Conservation (phyloP, 768 basidiomycete species). For the Baorangia bicolor region DNA sequence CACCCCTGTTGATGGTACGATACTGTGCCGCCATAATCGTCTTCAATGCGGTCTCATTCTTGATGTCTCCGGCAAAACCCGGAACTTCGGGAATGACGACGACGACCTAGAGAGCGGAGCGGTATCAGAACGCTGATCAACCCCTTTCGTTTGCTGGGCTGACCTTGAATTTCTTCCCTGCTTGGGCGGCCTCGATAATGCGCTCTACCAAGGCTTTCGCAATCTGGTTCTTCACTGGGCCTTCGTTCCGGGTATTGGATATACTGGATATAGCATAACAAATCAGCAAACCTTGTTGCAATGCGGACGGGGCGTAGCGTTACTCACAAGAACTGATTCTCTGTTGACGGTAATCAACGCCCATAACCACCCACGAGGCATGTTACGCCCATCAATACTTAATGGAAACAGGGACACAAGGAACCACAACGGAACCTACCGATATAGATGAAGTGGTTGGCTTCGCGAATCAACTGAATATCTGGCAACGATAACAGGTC, state of each 20-base stretch:
- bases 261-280: slow-evolving; percentile 49
- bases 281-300: neutral
- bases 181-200: slow-evolving; percentile 74
- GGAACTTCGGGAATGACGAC: slow-evolving; percentile 90
- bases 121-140: neutral
- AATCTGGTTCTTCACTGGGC: slow-evolving; percentile 78
- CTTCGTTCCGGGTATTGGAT: slow-evolving; percentile 62
- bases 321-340: slow-evolving; percentile 88
- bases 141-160: neutral
- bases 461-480: slow-evolving; percentile 75
- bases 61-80: slow-evolving; percentile 85
- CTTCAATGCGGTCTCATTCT: slow-evolving; percentile 59
- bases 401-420: neutral
- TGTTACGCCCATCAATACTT: slow-evolving; percentile 10
- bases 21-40: slow-evolving; percentile 89
- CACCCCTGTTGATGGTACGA: slow-evolving; percentile 88
- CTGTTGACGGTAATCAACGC: slow-evolving; percentile 22
- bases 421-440: slow-evolving; percentile 48
- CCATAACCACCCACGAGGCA: slow-evolving; percentile 12
- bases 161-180: slow-evolving; percentile 77
- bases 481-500: slow-evolving; percentile 40
- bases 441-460: slow-evolving; percentile 90
- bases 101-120: slow-evolving; percentile 54
- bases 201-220: slow-evolving; percentile 81
- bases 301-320: neutral